Percentiles rank a stretch among this genome's conserved stretches.
phyloP scores from a whole-genome alignment of 2,329 filamentous ascomycete species.

The Aspergillus uvarum region DNA sequence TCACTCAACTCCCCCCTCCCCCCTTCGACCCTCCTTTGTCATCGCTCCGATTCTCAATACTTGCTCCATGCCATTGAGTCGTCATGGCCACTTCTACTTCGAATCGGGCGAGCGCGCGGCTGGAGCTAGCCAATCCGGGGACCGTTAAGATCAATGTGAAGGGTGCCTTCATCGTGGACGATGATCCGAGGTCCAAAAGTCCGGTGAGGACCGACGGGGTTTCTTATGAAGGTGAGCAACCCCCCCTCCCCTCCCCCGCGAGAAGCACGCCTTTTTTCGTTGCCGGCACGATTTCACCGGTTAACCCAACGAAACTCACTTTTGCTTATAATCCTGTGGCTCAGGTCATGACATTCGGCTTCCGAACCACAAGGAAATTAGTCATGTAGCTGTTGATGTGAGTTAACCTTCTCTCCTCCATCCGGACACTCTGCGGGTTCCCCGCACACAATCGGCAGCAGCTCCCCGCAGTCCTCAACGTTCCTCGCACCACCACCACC shows the following conservation, averaged over 20 bases:
- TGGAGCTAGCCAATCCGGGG: constrained; percentile 55
- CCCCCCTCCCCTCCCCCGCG: not conserved
- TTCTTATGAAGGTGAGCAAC: constrained; percentile 59
- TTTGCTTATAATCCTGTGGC: not conserved
- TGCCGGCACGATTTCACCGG: not conserved
- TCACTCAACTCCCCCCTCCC: not conserved
- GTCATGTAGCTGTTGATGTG: constrained; percentile 95
- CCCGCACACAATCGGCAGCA: constrained; percentile 27
- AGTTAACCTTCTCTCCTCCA: constrained; percentile 39
- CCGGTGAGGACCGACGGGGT: constrained; percentile 56
- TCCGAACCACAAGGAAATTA: constrained; percentile 92
- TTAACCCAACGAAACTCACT: not conserved
- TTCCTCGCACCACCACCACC: constrained; percentile 9
- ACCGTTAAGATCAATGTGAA: constrained; percentile 93
- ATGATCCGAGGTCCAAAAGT: constrained; percentile 58
- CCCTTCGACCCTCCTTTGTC: constrained; percentile 17
- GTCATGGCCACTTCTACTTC: constrained; percentile 36
- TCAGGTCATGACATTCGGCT: constrained; percentile 81
- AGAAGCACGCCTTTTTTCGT: not conserved
- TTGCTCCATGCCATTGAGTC: constrained; percentile 12
- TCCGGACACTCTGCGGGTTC: constrained; percentile 24
- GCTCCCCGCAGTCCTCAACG: constrained; percentile 31
- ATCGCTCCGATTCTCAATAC: constrained; percentile 17
- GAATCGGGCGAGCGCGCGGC: constrained; percentile 27
- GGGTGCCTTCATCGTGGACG: constrained; percentile 93